Evolutionary conservation across 1,284 basidiomycete species (phyloP).

Genomic region (Microbotryum lychnidis-dioicae): DNA sequence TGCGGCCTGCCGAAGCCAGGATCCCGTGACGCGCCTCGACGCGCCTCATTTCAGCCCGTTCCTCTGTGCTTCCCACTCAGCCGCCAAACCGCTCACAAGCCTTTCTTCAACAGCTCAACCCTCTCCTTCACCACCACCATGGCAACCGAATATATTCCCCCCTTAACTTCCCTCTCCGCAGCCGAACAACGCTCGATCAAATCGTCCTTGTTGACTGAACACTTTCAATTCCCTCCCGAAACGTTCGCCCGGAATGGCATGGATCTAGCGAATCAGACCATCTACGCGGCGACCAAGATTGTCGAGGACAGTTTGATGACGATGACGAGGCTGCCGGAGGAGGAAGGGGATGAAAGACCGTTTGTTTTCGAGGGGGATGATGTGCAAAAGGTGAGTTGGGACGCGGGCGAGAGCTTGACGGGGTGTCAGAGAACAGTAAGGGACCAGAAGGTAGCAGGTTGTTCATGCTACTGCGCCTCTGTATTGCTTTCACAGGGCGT

Average conservation of each 20-base stretch:
- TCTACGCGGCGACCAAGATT: constrained; percentile 17
- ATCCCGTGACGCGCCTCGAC: background rate
- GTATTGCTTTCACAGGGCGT: constrained; percentile 22
- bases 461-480: background rate
- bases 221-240: constrained; percentile 28
- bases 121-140: background rate
- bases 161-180: background rate
- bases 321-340: constrained; percentile 3
- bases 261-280: constrained; percentile 26
- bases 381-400: constrained; percentile 4
- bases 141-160: background rate
- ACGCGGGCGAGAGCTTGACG: no score
- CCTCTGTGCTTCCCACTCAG: background rate
- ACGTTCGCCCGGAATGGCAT: constrained; percentile 27
- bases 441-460: no score
- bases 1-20: no score
- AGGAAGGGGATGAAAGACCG: constrained; percentile 3
- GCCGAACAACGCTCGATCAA: constrained; percentile 5
- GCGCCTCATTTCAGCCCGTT: background rate
- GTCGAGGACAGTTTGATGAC: constrained; percentile 7
- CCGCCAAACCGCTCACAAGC: background rate
- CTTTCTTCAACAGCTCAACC: background rate
- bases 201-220: constrained; percentile 19
- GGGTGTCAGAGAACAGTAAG: no score
- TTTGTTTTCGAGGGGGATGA: constrained; percentile 11